Evolutionary conservation across 495 filamentous ascomycete genomes (phyloP), one percentile per base, ranked within the genome.

Genomic region (Aspergillus taichungensis): DNA sequence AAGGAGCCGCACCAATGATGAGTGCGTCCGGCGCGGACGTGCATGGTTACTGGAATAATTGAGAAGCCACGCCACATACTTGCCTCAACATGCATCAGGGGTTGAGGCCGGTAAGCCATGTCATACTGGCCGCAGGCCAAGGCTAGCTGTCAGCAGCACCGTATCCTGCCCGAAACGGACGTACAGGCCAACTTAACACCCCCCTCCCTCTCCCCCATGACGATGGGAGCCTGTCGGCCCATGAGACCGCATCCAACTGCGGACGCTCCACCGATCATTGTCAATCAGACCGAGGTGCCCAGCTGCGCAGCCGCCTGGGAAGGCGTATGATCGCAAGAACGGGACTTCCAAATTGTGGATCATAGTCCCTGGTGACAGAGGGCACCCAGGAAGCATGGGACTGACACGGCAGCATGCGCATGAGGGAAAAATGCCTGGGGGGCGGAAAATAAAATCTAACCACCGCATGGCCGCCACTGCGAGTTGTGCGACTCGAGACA

Each of bases 401-500:
- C 18, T 4, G 18, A 24, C 18, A 24, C 4, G 18, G 18, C 4
- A 24, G 18, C 18, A 24, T 24, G 18, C 1, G 18, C 18, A 24
- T 24, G 18, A 24, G 18, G 18, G 18, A 24, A 4, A 4, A 24
- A 4, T 1, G 43, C 37, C 42, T n/a, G n/a, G 49, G 49, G 45
- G 34, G 18, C 46, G 46, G 35, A 49, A 44, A 53, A 49, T 46
- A 47, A 56, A 51, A 31, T 37, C 50, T n/a, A 44, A 38, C 49
- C 18, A 24, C 18, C 40, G 54, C 57, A 60, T 60, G 57, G 57
- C 57, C 53, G 57, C 57, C 57, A 60, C 54, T 38, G 47, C 43
- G 53, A 51, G 49, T 42, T 50, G 57, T 57, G 54, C 48, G 28
- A 60, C 54, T 50, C 30, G 33, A 46, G 36, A 43, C 37, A 35